A percentile compares a stretch with the other conserved stretches of the same genome.
These are phyloP conservation scores for Terfezia claveryi DNA, from an alignment of 495 filamentous ascomycete species.

Conservation along the genomic window DNA sequence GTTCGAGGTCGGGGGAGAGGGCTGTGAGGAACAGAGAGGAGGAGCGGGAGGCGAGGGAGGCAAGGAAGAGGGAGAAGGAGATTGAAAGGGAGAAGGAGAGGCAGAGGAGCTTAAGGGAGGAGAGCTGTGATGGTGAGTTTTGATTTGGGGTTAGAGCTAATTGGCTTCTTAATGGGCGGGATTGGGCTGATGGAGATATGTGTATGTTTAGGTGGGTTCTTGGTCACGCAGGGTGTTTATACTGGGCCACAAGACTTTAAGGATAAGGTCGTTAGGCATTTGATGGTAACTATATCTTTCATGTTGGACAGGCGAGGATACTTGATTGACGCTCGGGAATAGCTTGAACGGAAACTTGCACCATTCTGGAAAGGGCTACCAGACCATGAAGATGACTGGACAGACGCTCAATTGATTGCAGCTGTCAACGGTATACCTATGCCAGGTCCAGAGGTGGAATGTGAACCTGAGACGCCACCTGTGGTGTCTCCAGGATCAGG, in stretches of 20 bases:
- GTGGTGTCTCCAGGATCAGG: conserved; percentile 29
- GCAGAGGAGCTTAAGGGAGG: conserved; percentile 49
- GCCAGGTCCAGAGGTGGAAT: conserved; percentile 61
- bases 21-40: conserved; percentile 24
- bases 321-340: not conserved
- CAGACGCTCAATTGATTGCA: conserved; percentile 79
- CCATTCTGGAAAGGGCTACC: conserved; percentile 91
- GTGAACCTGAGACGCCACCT: not conserved
- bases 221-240: conserved; percentile 88
- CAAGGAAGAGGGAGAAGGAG: conserved; percentile 35
- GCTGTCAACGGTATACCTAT: conserved; percentile 69
- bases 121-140: not conserved
- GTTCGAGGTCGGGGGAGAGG: conserved; percentile 1
- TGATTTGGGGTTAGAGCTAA: not conserved
- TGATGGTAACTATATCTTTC: conserved; percentile 41
- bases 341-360: conserved; percentile 82
- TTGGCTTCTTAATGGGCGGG: conserved; percentile 42
- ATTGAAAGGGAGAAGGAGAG: conserved; percentile 30
- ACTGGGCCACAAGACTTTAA: conserved; percentile 82
- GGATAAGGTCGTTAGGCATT: conserved; percentile 68
- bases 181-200: conserved; percentile 42
- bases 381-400: conserved; percentile 74
- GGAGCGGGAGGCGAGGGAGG: conserved; percentile 77
- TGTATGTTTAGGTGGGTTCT: conserved; percentile 38
- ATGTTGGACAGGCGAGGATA: not conserved